Conservation (phyloP, 805 yeast genomes). For the Zygosaccharomyces gambellarensis region DNA sequence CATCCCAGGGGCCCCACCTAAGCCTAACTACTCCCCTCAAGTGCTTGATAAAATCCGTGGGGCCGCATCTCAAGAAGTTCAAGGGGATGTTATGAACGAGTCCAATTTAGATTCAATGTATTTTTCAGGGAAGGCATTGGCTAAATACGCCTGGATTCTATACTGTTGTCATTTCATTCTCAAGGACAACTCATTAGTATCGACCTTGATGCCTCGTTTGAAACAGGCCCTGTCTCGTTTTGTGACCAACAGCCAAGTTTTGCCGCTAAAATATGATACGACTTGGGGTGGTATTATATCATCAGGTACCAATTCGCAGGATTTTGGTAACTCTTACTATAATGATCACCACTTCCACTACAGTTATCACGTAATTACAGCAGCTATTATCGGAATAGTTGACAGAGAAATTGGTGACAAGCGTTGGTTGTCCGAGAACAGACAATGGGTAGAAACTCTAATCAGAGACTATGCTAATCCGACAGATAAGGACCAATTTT, state of each 20-base stretch:
- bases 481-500: constrained; percentile 45
- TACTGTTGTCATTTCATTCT: constrained; percentile 67
- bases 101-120: constrained; percentile 77
- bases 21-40: constrained; percentile 26
- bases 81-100: constrained; percentile 39
- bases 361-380: constrained; percentile 68
- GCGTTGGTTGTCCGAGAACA: constrained; percentile 51
- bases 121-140: constrained; percentile 80
- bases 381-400: constrained; percentile 56
- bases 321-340: constrained; percentile 67
- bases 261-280: constrained; percentile 74
- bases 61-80: constrained; percentile 37
- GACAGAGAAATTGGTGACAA: constrained; percentile 43
- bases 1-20: constrained; percentile 25
- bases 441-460: constrained; percentile 51
- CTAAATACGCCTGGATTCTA: constrained; percentile 84
- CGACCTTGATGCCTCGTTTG: constrained; percentile 48
- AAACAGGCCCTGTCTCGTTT: constrained; percentile 68
- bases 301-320: constrained; percentile 54
- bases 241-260: constrained; percentile 59
- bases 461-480: constrained; percentile 69
- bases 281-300: constrained; percentile 78
- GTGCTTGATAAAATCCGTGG: constrained; percentile 31
- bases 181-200: constrained; percentile 49
- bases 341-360: constrained; percentile 77